Evolutionary conservation across 306 rosid species (phyloP).

Genomic region (Vicia sativa): DNA sequence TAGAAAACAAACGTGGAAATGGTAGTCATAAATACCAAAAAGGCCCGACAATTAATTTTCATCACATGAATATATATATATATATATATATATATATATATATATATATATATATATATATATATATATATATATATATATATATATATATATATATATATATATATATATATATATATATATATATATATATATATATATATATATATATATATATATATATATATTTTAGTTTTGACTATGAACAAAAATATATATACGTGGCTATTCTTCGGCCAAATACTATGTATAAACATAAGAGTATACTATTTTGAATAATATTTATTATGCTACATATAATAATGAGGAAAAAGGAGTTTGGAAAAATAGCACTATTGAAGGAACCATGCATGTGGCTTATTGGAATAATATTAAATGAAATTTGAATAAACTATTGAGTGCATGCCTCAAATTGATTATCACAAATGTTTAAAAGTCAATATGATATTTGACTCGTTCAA

Average conservation of each 20-base stretch:
- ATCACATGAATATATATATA: background rate
- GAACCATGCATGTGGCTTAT: slow-evolving; percentile 12
- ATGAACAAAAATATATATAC: too few relatives aligned
- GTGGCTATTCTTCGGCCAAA: slow-evolving; percentile 1
- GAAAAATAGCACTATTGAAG: background rate
- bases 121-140: background rate
- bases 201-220: background rate
- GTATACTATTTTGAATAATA: background rate
- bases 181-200: background rate
- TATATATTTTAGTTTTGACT: too few relatives aligned
- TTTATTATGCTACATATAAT: background rate
- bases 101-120: background rate
- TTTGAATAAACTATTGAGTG: background rate
- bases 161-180: background rate
- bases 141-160: background rate
- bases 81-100: background rate
- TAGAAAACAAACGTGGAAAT: background rate
- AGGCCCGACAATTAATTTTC: background rate
- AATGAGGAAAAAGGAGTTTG: background rate
- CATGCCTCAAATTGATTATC: background rate
- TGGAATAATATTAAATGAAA: background rate
- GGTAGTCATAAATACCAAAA: background rate
- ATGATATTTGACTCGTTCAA: too few relatives aligned
- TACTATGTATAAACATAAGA: too few relatives aligned
- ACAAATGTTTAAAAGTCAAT: too few relatives aligned